A percentile compares a stretch with the other conserved stretches of the same genome.
phyloP scores from a whole-genome alignment of 2,329 filamentous ascomycete species.

The Rachicladosporium sp. region DNA sequence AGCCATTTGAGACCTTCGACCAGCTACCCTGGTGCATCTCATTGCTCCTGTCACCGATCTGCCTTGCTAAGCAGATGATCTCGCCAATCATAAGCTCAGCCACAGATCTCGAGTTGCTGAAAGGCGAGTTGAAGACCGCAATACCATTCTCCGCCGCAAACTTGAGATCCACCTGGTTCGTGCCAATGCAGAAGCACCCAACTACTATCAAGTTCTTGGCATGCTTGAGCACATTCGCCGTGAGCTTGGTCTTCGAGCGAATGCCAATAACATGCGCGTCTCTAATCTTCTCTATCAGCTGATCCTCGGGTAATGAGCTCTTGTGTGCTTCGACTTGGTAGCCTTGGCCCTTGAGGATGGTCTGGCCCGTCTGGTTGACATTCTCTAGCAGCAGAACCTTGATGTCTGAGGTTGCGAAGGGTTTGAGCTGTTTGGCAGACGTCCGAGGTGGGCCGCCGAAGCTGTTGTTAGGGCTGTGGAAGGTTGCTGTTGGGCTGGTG shows the following conservation, averaged over 20 bases:
- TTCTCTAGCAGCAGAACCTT: slow-evolving; percentile 95
- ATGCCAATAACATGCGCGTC: slow-evolving; percentile 97
- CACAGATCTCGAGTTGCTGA: slow-evolving; percentile 93
- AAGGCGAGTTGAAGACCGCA: slow-evolving; percentile 97
- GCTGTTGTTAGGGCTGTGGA: slow-evolving; percentile 57
- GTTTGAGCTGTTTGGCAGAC: slow-evolving; percentile 69
- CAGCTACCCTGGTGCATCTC: slow-evolving; percentile 91
- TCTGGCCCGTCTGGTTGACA: slow-evolving; percentile 78
- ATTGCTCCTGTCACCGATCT: slow-evolving; percentile 82
- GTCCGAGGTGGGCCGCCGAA: slow-evolving; percentile 26
- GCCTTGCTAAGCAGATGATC: slow-evolving; percentile 82
- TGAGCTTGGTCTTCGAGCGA: slow-evolving; percentile 93
- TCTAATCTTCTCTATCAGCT: slow-evolving; percentile 96
- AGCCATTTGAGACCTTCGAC: slow-evolving; percentile 95
- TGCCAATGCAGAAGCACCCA: slow-evolving; percentile 98
- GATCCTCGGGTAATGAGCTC: slow-evolving; percentile 76
- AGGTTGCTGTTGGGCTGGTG: slow-evolving; percentile 61
- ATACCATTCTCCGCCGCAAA: slow-evolving; percentile 77
- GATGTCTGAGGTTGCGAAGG: slow-evolving; percentile 90
- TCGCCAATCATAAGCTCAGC: slow-evolving; percentile 92
- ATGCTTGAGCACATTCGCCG: slow-evolving; percentile 67
- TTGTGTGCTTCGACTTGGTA: slow-evolving; percentile 94
- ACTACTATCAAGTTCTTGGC: slow-evolving; percentile 92
- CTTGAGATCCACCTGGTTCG: slow-evolving; percentile 83
- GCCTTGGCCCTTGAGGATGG: slow-evolving; percentile 72